Percentiles rank a stretch among this genome's conserved stretches.
Conservation (phyloP, 345 rosid species). For the Citrus glauca region DNA sequence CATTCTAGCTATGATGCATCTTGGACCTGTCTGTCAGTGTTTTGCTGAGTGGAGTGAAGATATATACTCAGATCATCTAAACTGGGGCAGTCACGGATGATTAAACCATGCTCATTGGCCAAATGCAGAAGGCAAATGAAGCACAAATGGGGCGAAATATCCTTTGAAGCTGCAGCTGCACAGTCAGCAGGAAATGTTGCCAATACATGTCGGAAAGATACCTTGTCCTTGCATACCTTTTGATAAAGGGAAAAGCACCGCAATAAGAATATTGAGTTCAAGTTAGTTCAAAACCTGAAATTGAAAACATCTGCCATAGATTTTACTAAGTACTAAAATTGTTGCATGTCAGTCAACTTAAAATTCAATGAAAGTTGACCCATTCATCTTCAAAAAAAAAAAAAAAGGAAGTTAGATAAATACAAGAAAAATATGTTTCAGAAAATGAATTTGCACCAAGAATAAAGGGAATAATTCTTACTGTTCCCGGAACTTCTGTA, state of each 20-base stretch:
- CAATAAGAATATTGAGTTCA: background rate
- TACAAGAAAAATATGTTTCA: background rate
- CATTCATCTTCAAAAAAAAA: background rate
- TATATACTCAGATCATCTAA: slow-evolving; percentile 34
- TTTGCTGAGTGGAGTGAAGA: slow-evolving; percentile 15
- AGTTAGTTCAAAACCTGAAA: background rate
- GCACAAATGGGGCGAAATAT: slow-evolving; percentile 39
- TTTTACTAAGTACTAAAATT: background rate
- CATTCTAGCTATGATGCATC: background rate
- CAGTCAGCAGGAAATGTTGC: slow-evolving; percentile 28
- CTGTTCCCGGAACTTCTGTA: slow-evolving; percentile 12
- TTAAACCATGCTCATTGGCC: slow-evolving; percentile 42
- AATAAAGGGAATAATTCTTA: background rate
- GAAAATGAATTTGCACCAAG: background rate
- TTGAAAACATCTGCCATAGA: background rate
- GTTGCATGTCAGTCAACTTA: background rate
- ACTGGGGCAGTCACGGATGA: slow-evolving; percentile 21
- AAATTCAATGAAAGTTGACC: background rate
- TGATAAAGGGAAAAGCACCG: slow-evolving; percentile 1
- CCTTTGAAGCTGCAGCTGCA: slow-evolving; percentile 27
- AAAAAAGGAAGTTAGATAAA: background rate
- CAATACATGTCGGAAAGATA: slow-evolving; percentile 32
- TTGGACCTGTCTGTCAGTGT: background rate
- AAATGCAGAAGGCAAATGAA: slow-evolving; percentile 40
- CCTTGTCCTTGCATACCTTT: background rate